phyloP scores from a whole-genome alignment of 169 alveolate species.

The Eimeria falciformis region DNA sequence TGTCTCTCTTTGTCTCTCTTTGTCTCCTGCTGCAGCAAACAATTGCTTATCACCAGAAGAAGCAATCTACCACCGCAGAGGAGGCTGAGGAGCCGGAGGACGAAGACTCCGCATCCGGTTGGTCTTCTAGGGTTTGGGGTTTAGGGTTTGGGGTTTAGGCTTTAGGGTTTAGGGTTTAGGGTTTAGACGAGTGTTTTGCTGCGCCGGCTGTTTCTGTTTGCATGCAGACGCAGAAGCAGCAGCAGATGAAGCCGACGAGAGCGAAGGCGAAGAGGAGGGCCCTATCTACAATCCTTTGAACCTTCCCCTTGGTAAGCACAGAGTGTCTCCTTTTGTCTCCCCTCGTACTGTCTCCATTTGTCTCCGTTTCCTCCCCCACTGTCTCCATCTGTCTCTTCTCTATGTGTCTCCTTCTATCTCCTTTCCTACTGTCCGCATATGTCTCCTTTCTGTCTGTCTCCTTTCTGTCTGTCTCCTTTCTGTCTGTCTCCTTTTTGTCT shows the following conservation, averaged over 20 bases:
- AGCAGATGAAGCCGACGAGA: conserved; percentile 82
- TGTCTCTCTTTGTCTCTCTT: background rate
- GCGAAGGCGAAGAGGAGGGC: conserved; percentile 87
- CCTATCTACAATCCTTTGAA: conserved; percentile 97
- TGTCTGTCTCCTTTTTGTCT: too few relatives aligned
- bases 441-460: background rate
- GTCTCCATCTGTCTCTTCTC: background rate
- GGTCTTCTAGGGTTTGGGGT: background rate
- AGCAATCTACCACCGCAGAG: conserved; percentile 83
- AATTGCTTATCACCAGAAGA: conserved; percentile 81
- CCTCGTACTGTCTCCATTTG: conserved; percentile 21
- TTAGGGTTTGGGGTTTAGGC: conserved; percentile 26
- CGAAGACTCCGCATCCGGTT: conserved; percentile 73
- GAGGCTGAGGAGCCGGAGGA: conserved; percentile 80
- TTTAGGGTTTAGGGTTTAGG: conserved; percentile 1
- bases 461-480: too few relatives aligned
- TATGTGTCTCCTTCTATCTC: background rate
- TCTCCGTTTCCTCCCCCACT: background rate
- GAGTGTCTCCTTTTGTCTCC: background rate
- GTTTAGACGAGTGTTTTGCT: background rate
- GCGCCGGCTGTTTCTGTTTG: background rate
- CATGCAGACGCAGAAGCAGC: conserved; percentile 53
- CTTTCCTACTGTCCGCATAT: background rate
- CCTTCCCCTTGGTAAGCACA: conserved; percentile 95
- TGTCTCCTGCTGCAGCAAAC: conserved; percentile 68